Evolutionary conservation across 1,139 yeast species (phyloP), one percentile per base, ranked within the genome.

Genomic region (Geotrichum fermentans): DNA sequence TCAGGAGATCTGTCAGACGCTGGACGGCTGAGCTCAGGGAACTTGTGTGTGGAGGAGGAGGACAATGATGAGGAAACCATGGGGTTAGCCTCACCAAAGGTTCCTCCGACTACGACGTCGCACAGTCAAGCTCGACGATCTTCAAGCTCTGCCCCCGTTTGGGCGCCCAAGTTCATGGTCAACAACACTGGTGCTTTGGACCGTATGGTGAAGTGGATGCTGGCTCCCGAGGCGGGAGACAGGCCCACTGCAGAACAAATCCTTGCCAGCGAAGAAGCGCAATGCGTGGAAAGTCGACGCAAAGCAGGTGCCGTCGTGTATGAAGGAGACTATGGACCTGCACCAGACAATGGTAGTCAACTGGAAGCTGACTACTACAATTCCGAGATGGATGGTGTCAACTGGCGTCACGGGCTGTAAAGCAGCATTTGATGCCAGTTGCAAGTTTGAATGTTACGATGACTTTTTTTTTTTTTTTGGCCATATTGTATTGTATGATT

Each of bases 1-100:
- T 86, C 96, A 40, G 99, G 98, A 0, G 98, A 92, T 65, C 72
- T 94, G 55, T 83, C 95, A 28, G 98, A 92, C 67, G 97, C 97
- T 0, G 98, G 98, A 0, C 78, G 82, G 58, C 72, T 92, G 53
- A 83, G 94, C 52, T 80, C 85, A 1, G 80, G 82, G 16, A 87
- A 82, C 56, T 66, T 82, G 42, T 38, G 47, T 24, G 11, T 37
- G 17, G 38, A 37, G 10, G 40, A 29, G 5, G 49, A 49, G 14
- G 45, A 34, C 24, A 38, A 18, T 24, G 42, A 41, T 17, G 46
- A 21, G 14, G 40, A 20, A 4, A 28, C 17, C 7, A 32, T 21
- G 14, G 42, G 28, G 13, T 8, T 33, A n/a, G n/a, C 39, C 3
- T 43, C 48, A 1, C 39, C 33, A 14, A 17, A 40, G 14, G 6